Conservation (phyloP, 371 early-diverging fungal species). For the Zopfochytrium polystomum region DNA sequence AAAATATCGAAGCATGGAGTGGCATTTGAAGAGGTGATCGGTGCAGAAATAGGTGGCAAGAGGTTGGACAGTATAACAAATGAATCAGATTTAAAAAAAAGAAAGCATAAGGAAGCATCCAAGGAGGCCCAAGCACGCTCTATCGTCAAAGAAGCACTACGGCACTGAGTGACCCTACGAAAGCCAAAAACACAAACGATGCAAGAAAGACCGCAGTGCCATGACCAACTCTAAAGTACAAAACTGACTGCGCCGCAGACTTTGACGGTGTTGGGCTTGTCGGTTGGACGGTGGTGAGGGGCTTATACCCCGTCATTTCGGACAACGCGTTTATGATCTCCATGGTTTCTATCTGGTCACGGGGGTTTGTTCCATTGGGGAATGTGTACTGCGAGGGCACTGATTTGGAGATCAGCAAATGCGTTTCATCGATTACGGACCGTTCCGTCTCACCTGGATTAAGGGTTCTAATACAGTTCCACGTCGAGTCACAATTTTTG, state of each 20-base stretch:
- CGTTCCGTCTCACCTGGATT: not conserved
- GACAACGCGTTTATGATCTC: not conserved
- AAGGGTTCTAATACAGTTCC: conserved; percentile 2
- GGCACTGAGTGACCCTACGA: not conserved
- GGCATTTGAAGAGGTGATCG: not conserved
- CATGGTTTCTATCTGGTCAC: conserved; percentile 2
- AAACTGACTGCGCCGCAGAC: not conserved
- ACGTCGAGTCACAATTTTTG: conserved; percentile 3
- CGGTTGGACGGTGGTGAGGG: not conserved
- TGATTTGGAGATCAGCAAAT: no score
- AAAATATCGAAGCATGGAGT: not conserved
- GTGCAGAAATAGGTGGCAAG: not conserved
- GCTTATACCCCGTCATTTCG: not conserved
- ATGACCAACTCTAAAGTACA: not conserved
- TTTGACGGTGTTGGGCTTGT: not conserved
- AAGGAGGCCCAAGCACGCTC: no score
- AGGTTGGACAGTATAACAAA: not conserved
- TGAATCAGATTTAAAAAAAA: not conserved
- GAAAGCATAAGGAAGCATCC: no score
- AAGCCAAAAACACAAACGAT: not conserved
- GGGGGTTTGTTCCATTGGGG: no score
- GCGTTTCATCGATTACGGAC: not conserved
- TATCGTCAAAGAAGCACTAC: not conserved
- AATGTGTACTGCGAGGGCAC: no score
- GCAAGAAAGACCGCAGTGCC: not conserved